Base-by-base conservation (phyloP, 1,284 basidiomycete species). In the Pisolithus thermaeus region DNA sequence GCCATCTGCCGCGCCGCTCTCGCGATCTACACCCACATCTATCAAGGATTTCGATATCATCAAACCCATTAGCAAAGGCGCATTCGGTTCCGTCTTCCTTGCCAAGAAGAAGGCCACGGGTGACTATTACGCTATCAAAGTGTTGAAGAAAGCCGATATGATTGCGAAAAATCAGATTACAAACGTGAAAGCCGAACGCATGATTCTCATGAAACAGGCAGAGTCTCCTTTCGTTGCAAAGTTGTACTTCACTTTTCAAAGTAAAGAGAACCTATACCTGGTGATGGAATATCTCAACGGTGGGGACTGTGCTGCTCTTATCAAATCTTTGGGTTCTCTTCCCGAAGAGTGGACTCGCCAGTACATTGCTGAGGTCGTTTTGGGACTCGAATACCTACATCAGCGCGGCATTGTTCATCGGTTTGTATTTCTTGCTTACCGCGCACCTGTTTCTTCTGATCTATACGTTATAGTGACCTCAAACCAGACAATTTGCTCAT, bases 111-210 rank as follows among this genome's bases (percentile, higher is more conserved):
- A 93, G 60, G 89, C 84, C 4, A 99, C 97, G 1, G 97, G 97
- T 49, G 97, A 99, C 71, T 97, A 98, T 72, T 99, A 89, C 72
- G 97, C 97, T 27, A 97, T 99, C 83, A 99, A 99, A 73, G 94
- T 98, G 32, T 73, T 99, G 61, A 98, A 97, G 74, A 99, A 99
- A 76, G 92, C 94, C 27, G 97, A 99, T 73, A 99, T 99, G 97
- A 98, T 99, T 66, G 93, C 97, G 45, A 99, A 99, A 81, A 99
- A 99, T 74, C 97, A 99, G 71, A 97, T 99, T 70, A 99, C 97
- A 51, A 99, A 99, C 66, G 96, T 99, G 69, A 99, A 98, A 73
- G 97, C 97, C 3, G 97, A 99, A 73, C 83, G 97, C 52, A 98
- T 96, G 84, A 99, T 99, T 64, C 79, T 99, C 59, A 99, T 99